Percentiles rank a stretch among this genome's conserved stretches.
Conservation (phyloP, 2,329 filamentous ascomycete genomes). For the Thielaviopsis euricoi region DNA sequence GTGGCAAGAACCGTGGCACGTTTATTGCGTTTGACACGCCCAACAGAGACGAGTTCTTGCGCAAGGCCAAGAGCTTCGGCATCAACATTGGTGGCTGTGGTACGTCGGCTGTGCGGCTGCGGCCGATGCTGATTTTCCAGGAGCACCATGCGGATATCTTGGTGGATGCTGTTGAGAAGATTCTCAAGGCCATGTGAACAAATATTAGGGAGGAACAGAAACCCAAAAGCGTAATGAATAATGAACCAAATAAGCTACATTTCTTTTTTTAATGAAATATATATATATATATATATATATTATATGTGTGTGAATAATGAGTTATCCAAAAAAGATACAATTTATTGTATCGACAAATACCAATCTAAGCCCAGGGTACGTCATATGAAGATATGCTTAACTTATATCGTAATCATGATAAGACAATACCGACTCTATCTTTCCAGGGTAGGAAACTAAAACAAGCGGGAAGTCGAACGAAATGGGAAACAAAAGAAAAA, state of each 20-base stretch:
- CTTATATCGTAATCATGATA: no score
- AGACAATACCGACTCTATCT: no score
- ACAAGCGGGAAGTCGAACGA: no score
- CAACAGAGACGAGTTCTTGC: slow-evolving; percentile 61
- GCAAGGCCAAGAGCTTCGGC: slow-evolving; percentile 61
- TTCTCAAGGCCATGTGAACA: slow-evolving; percentile 32
- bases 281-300: no score
- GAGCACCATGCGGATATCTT: slow-evolving; percentile 78
- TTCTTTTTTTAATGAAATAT: no score
- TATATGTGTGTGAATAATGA: no score
- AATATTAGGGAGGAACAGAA: background rate
- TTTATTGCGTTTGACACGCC: slow-evolving; percentile 88
- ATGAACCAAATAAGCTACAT: background rate
- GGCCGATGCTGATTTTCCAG: slow-evolving; percentile 89
- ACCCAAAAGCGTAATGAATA: background rate
- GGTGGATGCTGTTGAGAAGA: slow-evolving; percentile 61
- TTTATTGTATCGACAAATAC: no score
- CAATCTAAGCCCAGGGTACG: no score
- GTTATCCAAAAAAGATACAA: no score
- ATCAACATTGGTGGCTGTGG: slow-evolving; percentile 82
- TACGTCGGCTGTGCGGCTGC: slow-evolving; percentile 54
- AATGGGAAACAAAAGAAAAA: no score
- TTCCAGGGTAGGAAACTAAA: no score
- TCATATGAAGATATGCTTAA: no score
- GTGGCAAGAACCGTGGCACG: slow-evolving; percentile 76